A percentile compares a stretch with the other conserved stretches of the same genome.
phyloP scores from a whole-genome alignment of 495 filamentous ascomycete species.

The Xylaria grammica region DNA sequence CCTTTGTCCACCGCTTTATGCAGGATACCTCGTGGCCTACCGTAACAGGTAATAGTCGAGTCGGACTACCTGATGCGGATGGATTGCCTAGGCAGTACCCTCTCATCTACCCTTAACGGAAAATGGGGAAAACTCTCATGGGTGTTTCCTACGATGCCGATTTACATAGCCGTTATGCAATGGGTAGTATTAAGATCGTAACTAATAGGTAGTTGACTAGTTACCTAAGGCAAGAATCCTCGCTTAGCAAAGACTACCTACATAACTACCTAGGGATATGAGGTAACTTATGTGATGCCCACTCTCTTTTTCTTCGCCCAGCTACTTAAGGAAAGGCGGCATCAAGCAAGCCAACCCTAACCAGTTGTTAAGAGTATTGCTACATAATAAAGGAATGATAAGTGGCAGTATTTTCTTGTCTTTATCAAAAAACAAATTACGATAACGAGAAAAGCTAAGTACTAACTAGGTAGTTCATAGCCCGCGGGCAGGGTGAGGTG shows the following conservation, averaged over 20 bases:
- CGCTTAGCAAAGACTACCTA: too few relatives aligned
- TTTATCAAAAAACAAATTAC: too few relatives aligned
- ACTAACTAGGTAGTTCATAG: slow-evolving; percentile 7
- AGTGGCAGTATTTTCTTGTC: neutral
- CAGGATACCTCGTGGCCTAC: slow-evolving; percentile 19
- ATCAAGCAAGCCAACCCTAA: neutral
- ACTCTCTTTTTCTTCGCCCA: slow-evolving; percentile 3
- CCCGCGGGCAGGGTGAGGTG: slow-evolving; percentile 8
- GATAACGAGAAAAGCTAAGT: neutral
- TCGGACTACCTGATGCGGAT: slow-evolving; percentile 21
- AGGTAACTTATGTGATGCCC: too few relatives aligned
- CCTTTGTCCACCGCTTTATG: slow-evolving; percentile 10
- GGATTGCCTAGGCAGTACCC: neutral
- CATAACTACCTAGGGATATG: too few relatives aligned
- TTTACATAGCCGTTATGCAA: too few relatives aligned
- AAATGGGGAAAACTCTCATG: too few relatives aligned
- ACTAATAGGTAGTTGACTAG: too few relatives aligned
- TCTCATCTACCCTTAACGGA: too few relatives aligned
- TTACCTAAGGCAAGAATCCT: too few relatives aligned
- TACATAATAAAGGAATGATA: neutral
- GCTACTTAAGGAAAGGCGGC: neutral
- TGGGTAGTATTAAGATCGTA: too few relatives aligned
- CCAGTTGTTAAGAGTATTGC: neutral
- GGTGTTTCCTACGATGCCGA: too few relatives aligned
- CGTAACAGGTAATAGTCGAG: slow-evolving; percentile 20